Evolutionary conservation across 495 filamentous ascomycete genomes (phyloP), one percentile per base, ranked within the genome.

Genomic region (Aspergillus olivimuriae): DNA sequence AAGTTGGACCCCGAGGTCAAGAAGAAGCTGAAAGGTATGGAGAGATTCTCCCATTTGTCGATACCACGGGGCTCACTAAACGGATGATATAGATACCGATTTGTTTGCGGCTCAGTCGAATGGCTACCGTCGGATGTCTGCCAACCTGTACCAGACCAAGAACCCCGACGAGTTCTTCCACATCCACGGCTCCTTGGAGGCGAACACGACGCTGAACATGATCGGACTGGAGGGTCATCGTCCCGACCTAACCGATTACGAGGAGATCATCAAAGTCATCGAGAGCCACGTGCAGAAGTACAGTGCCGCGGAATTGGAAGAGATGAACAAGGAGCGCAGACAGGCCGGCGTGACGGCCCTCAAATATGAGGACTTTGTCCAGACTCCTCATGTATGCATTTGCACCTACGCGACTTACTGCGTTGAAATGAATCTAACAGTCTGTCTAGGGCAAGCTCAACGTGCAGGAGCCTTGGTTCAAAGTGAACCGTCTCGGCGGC

Each of bases 161-260:
- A 74, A 71, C 37, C 68, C 62, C 19, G 76, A 71, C 34, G 72
- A 82, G 52, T 90, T 74, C 56, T 89, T 82, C 56, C 86, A 90
- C 55, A 84, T 88, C 43, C 85, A 89, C 59, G 84, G 85, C 21
- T 88, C 84, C 1, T 59, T 89, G 9, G 82, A 87, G 45, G 84
- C 85, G 14, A 76, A 70, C 9, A 77, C 71, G 5, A 83, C 82
- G 2, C 64, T 88, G 41, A 66, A 77, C 37, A 88, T 87, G 83
- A 78, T 88, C 41, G 83, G 82, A 1, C 66, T 89, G 20, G 76
- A 82, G 14, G 68, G 81, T 1, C 68, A 79, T 31, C 67, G 74
- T 7, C 78, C 83, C 9, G 74, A 78, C 41, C 49, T 87, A 54
- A 83, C 75, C 2, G 77, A 80, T 47, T 86, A 87, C 44, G 73